Percentiles rank a stretch among this genome's conserved stretches.
phyloP scores from a whole-genome alignment of 768 basidiomycete species.

The Rubroboletus pulcherrimus region DNA sequence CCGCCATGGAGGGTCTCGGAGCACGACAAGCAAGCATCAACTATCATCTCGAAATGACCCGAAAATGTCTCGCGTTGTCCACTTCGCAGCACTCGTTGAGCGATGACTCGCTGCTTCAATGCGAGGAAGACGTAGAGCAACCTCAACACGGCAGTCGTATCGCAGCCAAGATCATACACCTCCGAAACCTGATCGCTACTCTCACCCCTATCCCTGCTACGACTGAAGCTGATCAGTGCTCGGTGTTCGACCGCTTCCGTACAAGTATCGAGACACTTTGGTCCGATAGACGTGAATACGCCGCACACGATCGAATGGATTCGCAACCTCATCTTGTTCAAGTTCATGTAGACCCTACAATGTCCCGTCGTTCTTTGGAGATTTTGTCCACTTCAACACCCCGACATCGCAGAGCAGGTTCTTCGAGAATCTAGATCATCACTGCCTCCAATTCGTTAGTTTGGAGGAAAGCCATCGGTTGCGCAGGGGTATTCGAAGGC shows the following conservation, averaged over 20 bases:
- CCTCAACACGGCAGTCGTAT: conserved; percentile 5
- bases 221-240: conserved; percentile 10
- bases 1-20: conserved; percentile 8
- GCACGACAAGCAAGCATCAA: conserved; percentile 19
- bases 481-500: no score
- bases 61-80: conserved; percentile 15
- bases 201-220: conserved; percentile 24
- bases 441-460: neutral
- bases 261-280: conserved; percentile 19
- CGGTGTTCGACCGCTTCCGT: conserved; percentile 19
- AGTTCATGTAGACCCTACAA: conserved; percentile 1
- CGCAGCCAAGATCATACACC: conserved; percentile 12
- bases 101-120: neutral
- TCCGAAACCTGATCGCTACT: conserved; percentile 16
- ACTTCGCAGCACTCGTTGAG: neutral
- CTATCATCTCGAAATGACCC: conserved; percentile 16
- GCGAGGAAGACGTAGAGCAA: neutral
- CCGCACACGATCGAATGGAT: conserved; percentile 3
- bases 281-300: conserved; percentile 12
- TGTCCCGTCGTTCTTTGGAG: conserved; percentile 8
- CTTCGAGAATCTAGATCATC: conserved; percentile 18
- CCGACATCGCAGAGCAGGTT: conserved; percentile 20
- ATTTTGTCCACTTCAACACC: conserved; percentile 1
- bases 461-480: neutral
- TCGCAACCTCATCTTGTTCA: conserved; percentile 1